Conservation (phyloP, 192 early-diverging fungal species). For the Funneliformis geosporum region DNA sequence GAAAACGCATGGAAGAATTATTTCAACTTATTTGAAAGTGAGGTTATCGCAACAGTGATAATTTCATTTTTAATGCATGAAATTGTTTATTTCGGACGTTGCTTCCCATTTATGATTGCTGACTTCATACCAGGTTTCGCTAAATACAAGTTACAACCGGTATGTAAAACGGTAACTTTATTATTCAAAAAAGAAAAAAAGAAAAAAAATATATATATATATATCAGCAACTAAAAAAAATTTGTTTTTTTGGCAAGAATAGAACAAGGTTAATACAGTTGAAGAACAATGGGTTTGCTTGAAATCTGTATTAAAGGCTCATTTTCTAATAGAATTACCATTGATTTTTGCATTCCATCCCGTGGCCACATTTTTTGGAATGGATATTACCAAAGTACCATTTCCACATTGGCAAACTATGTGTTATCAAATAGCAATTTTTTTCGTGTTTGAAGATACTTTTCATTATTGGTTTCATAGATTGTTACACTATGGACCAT, state of each 20-base stretch:
- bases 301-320: slow-evolving; percentile 69
- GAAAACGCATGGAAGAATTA: slow-evolving; percentile 20
- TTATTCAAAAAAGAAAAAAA: too few species aligned
- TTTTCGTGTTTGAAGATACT: slow-evolving; percentile 86
- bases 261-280: slow-evolving; percentile 65
- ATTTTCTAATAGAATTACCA: slow-evolving; percentile 82
- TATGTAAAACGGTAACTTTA: slow-evolving; percentile 36
- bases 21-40: slow-evolving; percentile 48
- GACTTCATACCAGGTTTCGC: slow-evolving; percentile 85
- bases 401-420: slow-evolving; percentile 74
- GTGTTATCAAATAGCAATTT: slow-evolving; percentile 66
- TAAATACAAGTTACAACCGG: slow-evolving; percentile 89
- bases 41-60: slow-evolving; percentile 68
- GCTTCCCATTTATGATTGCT: slow-evolving; percentile 80
- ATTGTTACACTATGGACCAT: slow-evolving; percentile 78
- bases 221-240: too few species aligned
- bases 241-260: slow-evolving; percentile 13
- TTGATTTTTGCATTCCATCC: slow-evolving; percentile 90
- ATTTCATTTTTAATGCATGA: slow-evolving; percentile 88
- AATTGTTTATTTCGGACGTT: slow-evolving; percentile 89
- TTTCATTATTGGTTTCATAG: slow-evolving; percentile 93
- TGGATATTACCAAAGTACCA: slow-evolving; percentile 79
- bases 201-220: too few species aligned
- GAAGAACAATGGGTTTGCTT: slow-evolving; percentile 75
- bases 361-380: slow-evolving; percentile 78